Base-by-base conservation (phyloP, 2,329 filamentous ascomycete species). In the Fusarium pseudocircinatum region DNA sequence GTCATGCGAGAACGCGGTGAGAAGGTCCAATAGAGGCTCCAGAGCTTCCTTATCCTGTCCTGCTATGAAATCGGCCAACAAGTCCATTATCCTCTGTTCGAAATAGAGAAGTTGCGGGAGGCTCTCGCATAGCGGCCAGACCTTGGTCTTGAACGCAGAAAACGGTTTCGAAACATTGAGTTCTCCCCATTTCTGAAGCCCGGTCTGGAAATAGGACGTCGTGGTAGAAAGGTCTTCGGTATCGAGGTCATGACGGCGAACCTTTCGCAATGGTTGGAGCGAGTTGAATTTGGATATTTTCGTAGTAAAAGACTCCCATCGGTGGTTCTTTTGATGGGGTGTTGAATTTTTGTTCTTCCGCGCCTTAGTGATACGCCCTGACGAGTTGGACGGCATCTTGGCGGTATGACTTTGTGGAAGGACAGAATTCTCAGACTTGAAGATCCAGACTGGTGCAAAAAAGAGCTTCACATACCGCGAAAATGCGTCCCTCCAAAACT, bases 1-100 rank as follows among this genome's bases (percentile, higher is more conserved):
- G 79, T 99, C 97, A 80, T 97, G 95, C n/a, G 96, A 95, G 79
- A 99, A 95, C 44, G 96, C 94, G 18, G 95, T 94, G 67, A 98
- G 83, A n/a, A 99, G 89, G 74, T 93, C 94, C 66, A 99, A 85
- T 44, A 99, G 84, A 15, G 96, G 94, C 79, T 99, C 95, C 68
- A 98, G 85, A 4, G 93, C 92, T 77, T 96, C 89, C 72, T 90
- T 90, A 77, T 98, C 94, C 69, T 92, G 91, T 77, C 89, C 89
- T 60, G 91, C 89, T 69, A 98, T 95, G 77, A 94, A 93, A 78
- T 90, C 87, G 68, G 91, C 88, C 70, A 99, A 86, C 67, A 92
- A 81, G 43, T 90, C 90, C 88, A 97, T 93, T 75, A 99, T 96
- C 81, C 90, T 90, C 75, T 94, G 90, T 83, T 97, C 92, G 82